Evolutionary conservation across 192 early-diverging fungal genomes (phyloP), one percentile per base, ranked within the genome.

Genomic region (Chytriomyces hyalinus): DNA sequence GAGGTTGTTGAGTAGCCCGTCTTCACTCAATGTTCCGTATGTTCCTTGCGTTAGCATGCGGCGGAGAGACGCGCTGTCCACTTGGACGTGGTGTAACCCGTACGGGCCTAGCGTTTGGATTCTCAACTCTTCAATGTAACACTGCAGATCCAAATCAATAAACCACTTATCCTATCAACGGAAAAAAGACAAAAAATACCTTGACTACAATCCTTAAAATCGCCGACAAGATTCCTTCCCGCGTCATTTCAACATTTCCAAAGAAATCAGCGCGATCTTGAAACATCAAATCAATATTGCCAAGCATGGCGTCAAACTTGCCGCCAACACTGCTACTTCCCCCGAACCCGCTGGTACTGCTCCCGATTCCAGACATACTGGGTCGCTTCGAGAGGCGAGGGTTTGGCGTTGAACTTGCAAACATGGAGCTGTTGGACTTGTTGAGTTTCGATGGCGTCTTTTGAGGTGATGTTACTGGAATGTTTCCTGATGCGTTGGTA

Each of bases 261-360:
- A 87, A 92, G 44, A 90, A 90, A 65, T 89, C 91, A 11, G 91
- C 82, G 3, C 87, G 82, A 24, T 93, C 93, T 15, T 87, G 82
- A 77, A 94, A 94, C 20, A 94, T 82, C 45, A 87, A 87, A 71
- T 90, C 90, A 75, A 94, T 93, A 64, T 90, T 86, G 47, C 76
- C 88, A 70, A 92, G 64, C 67, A 89, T 50, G 24, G 84, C 69
- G 76, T 86, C 82, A 80, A 86, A 83, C 80, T 88, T 77, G 20
- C 73, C 73, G 10, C 68, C 68, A 36, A 17, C 65, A 67, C 44
- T 26, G 15, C 61, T 28, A 1, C 61, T 44, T 0, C 74, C 74
- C 20, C 36, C 63, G 45, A 17, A 22, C 49, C 13, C 49, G 36
- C 26, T 26, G 26, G 22, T 36, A 26, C 63, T 26, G 10, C 11